phyloP scores from a whole-genome alignment of 768 basidiomycete species.

The Lactifluus subvellereus region DNA sequence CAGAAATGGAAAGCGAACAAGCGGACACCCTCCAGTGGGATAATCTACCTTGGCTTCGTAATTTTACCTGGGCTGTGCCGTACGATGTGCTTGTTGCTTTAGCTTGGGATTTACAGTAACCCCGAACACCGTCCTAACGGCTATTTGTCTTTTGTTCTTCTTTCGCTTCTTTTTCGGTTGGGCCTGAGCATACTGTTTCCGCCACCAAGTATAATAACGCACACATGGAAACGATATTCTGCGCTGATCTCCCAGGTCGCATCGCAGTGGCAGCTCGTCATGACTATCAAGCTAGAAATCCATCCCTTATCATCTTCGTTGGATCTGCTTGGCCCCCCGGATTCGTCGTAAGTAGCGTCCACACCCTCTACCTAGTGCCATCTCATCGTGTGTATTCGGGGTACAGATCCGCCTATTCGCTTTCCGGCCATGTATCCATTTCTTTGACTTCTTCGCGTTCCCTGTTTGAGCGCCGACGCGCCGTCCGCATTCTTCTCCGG shows the following conservation, averaged over 20 bases:
- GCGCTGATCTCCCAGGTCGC: not conserved
- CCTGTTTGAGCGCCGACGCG: conserved; percentile 48
- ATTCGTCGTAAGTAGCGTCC: conserved; percentile 47
- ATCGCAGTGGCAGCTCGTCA: conserved; percentile 28
- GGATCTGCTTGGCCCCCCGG: conserved; percentile 66
- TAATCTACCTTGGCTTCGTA: not conserved
- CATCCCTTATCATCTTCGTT: conserved; percentile 50
- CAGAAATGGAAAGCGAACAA: conserved; percentile 14
- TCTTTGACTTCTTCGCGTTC: conserved; percentile 53
- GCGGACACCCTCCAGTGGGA: not conserved
- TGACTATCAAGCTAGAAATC: conserved; percentile 65
- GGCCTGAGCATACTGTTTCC: not conserved
- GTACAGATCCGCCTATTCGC: conserved; percentile 76
- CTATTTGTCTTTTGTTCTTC: conserved; percentile 3
- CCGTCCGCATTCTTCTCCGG: conserved; percentile 51
- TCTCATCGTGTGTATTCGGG: not conserved
- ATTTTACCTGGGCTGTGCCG: not conserved
- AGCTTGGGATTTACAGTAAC: not conserved
- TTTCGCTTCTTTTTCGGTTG: conserved; percentile 4
- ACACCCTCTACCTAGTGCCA: not conserved
- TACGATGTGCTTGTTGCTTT: not conserved
- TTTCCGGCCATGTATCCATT: conserved; percentile 75
- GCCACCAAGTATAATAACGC: conserved; percentile 10
- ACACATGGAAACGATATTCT: not conserved
- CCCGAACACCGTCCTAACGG: not conserved